Evolutionary conservation across 73 alveolate genomes (phyloP).

Genomic region (Paramecium pentaurelia): DNA sequence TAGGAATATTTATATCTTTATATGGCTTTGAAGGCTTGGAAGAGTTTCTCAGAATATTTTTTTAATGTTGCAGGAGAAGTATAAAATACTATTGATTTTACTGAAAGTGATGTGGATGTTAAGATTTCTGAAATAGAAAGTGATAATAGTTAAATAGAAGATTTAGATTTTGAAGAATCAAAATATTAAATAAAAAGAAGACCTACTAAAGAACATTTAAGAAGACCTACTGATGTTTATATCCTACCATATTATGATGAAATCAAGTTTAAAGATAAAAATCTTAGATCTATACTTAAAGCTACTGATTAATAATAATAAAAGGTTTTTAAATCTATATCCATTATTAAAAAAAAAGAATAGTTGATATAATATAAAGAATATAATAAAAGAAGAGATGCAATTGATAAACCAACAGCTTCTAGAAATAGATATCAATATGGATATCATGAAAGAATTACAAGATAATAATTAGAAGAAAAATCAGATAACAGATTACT

Average conservation of each 20-base stretch:
- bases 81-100: background rate
- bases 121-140: background rate
- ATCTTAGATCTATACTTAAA: background rate
- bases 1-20: slow-evolving; percentile 1
- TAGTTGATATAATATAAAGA: background rate
- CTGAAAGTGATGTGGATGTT: background rate
- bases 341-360: background rate
- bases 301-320: background rate
- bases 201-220: background rate
- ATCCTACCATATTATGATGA: background rate
- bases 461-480: background rate
- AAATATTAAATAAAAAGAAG: background rate
- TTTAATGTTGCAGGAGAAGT: background rate
- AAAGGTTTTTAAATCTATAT: background rate
- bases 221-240: slow-evolving; percentile 33
- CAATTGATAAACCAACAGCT: background rate
- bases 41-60: background rate
- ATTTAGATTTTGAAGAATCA: background rate
- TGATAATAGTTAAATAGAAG: background rate
- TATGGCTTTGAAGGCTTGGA: slow-evolving; percentile 32
- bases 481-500: background rate
- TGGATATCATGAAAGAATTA: slow-evolving; percentile 21
- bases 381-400: background rate
- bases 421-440: background rate
- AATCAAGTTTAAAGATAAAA: background rate